Conservation (phyloP, 116 monocot genomes). For the Posidonia oceanica region DNA sequence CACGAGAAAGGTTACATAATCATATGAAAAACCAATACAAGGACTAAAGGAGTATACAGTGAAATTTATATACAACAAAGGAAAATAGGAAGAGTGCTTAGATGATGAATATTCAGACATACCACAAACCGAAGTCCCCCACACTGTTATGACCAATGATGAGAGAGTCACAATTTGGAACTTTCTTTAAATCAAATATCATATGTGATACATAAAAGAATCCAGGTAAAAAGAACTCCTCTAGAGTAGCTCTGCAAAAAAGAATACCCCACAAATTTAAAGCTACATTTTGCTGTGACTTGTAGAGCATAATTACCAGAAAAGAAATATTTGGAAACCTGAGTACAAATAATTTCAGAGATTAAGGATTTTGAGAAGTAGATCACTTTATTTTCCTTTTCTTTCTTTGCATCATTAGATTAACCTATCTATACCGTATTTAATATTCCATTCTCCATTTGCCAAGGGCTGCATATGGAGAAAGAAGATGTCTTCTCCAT, state of each 20-base stretch:
- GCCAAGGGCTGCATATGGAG: no score
- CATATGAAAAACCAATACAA: background rate
- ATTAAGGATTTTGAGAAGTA: no score
- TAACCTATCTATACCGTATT: no score
- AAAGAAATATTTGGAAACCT: background rate
- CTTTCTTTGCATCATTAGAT: background rate
- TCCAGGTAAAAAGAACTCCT: slow-evolving; percentile 52
- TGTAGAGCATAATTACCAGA: background rate
- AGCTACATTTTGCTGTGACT: background rate
- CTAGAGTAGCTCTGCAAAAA: slow-evolving; percentile 42
- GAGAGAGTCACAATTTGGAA: slow-evolving; percentile 31
- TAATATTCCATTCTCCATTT: no score
- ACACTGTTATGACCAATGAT: slow-evolving; percentile 68
- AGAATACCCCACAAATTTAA: background rate
- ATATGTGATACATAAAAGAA: slow-evolving; percentile 25
- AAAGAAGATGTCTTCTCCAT: no score
- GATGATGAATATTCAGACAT: background rate
- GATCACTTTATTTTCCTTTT: no score
- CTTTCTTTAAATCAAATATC: slow-evolving; percentile 47
- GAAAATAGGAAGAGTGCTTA: background rate
- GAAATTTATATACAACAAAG: background rate
- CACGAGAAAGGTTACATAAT: no score
- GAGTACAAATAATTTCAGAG: background rate
- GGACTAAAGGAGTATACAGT: background rate
- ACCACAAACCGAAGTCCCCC: slow-evolving; percentile 78